A percentile compares a stretch with the other conserved stretches of the same genome.
phyloP scores from a whole-genome alignment of 345 rosid species.

The Corchorus capsularis region DNA sequence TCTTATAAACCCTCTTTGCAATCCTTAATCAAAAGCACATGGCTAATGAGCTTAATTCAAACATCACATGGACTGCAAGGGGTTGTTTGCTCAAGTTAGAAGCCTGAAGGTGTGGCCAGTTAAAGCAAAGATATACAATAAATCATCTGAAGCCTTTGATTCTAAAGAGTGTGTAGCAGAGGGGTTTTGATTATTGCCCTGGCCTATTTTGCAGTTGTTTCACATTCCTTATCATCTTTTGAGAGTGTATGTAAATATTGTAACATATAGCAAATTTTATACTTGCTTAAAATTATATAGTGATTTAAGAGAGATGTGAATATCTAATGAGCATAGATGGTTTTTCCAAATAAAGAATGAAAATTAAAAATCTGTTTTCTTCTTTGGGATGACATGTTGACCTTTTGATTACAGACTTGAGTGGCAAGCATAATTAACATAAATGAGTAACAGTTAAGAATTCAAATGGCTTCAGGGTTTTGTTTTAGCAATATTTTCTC shows the following conservation, averaged over 20 bases:
- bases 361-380: not conserved
- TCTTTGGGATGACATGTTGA: not conserved
- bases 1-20: constrained; percentile 32
- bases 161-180: not conserved
- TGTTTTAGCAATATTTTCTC: not conserved
- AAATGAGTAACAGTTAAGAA: not conserved
- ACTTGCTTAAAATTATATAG: not conserved
- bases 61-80: not conserved
- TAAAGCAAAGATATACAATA: not conserved
- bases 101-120: not conserved
- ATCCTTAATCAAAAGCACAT: constrained; percentile 30
- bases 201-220: not conserved
- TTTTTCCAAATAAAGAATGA: not conserved
- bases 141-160: not conserved
- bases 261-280: constrained; percentile 2
- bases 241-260: constrained; percentile 6
- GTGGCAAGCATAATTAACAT: not conserved
- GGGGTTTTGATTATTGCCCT: not conserved
- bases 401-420: too few relatives aligned
- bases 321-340: not conserved
- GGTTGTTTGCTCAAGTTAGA: not conserved
- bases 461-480: not conserved
- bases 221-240: not conserved
- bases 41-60: constrained; percentile 20
- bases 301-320: constrained; percentile 12